Evolutionary conservation across 2,329 filamentous ascomycete genomes (phyloP).

Genomic region (Colletotrichum cuscutae): DNA sequence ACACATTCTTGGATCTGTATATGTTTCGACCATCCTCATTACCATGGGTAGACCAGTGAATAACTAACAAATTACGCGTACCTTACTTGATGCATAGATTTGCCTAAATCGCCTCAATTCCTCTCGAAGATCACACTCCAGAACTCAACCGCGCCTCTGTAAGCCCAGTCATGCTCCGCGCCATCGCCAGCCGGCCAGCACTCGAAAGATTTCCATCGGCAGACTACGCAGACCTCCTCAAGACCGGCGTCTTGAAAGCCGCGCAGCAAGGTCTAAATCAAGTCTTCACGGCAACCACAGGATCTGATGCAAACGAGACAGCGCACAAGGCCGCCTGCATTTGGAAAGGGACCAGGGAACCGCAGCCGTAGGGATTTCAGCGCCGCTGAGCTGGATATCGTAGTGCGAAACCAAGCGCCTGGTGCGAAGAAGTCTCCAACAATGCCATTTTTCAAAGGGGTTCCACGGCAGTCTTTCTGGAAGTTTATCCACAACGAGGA

Average conservation of each 20-base stretch:
- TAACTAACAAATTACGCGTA: not conserved
- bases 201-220: constrained; percentile 90
- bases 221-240: constrained; percentile 84
- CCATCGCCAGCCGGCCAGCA: constrained; percentile 88
- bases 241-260: constrained; percentile 82
- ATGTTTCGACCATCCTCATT: constrained; percentile 37
- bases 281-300: constrained; percentile 90
- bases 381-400: constrained; percentile 75
- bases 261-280: constrained; percentile 87
- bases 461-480: constrained; percentile 95
- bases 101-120: constrained; percentile 92
- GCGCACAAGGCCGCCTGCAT: constrained; percentile 97
- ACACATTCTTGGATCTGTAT: constrained; percentile 76
- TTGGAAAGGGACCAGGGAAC: constrained; percentile 85
- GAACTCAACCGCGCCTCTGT: constrained; percentile 75
- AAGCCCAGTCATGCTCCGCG: constrained; percentile 80
- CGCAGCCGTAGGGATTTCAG: constrained; percentile 84
- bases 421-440: constrained; percentile 83
- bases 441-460: constrained; percentile 84
- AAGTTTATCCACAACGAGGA: constrained; percentile 86
- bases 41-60: not conserved
- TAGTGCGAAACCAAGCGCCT: constrained; percentile 84
- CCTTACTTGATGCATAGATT: constrained; percentile 60
- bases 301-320: constrained; percentile 93
- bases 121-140: constrained; percentile 92